These are phyloP conservation scores for Cladosporium sp. DNA, from an alignment of 2,329 filamentous ascomycete species.

Conservation along the genomic window DNA sequence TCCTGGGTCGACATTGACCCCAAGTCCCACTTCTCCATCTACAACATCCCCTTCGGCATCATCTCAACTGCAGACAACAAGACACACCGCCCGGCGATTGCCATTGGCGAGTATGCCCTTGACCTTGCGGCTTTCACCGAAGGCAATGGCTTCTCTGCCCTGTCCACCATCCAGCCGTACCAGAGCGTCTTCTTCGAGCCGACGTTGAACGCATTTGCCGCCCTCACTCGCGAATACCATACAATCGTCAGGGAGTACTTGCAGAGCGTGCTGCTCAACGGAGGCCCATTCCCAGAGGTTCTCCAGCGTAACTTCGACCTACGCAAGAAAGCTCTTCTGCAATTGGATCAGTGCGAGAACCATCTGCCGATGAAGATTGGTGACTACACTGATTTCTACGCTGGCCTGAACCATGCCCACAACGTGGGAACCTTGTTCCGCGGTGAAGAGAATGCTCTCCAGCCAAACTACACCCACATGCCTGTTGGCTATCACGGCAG, in stretches of 20 bases:
- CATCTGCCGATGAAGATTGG: conserved; percentile 74
- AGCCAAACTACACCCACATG: conserved; percentile 76
- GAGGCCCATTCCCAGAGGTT: conserved; percentile 56
- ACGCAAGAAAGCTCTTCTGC: conserved; percentile 55
- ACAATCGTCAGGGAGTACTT: conserved; percentile 64
- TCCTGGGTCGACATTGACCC: conserved; percentile 59
- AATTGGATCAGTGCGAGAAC: conserved; percentile 54
- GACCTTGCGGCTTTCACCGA: conserved; percentile 61
- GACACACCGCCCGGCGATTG: conserved; percentile 60
- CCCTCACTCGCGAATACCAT: conserved; percentile 63
- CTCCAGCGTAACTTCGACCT: conserved; percentile 58
- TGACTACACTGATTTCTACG: conserved; percentile 75
- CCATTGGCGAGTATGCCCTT: conserved; percentile 67
- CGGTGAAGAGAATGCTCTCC: conserved; percentile 65
- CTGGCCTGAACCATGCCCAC: conserved; percentile 72
- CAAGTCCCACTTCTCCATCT: conserved; percentile 65
- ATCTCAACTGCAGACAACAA: conserved; percentile 59
- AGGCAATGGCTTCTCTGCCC: conserved; percentile 54
- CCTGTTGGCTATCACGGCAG: conserved; percentile 80
- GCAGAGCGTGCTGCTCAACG: conserved; percentile 59
- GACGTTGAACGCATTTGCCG: conserved; percentile 69
- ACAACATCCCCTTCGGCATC: conserved; percentile 80
- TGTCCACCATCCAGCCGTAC: conserved; percentile 54
- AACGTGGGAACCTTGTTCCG: conserved; percentile 69
- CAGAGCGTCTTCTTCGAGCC: conserved; percentile 58